Base-by-base conservation (phyloP, 352 stramenopile genomes). In the Phytophthora cactorum region DNA sequence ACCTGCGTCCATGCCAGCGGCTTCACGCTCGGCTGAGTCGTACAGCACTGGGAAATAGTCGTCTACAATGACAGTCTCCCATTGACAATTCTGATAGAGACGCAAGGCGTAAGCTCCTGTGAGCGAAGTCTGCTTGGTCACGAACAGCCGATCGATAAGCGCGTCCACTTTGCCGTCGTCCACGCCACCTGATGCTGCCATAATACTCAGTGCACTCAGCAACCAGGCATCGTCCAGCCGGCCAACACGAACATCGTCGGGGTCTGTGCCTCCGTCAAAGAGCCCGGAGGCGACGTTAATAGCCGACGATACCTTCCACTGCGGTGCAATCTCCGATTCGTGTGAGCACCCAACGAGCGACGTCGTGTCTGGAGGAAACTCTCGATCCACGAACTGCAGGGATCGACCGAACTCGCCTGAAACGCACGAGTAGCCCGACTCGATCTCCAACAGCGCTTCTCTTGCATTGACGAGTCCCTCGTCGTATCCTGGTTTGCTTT, bases 61-160 rank as follows among this genome's bases (percentile, higher is more conserved):
- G 72, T 98, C 93, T 0, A 98, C 83, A 49, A 98, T 81, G 31
- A 98, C 77, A 14, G 93, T 95, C 77, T 97, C 88, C 93, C 93
- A 98, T 71, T 98, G 89, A 49, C 82, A 89, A 72, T 97, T 97
- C 66, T 97, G 93, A 68, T 90, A 97, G 17, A 98, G 63, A 27
- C 89, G 85, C n/a, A 98, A 56, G 2, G 89, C 92, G 66, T 98
- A 98, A 7, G 92, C 91, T 5, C 93, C 93, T 0, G 91, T 96
- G 66, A 97, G 83, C 29, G 92, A 97, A 15, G 90, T 96, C 34
- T 95, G 80, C 67, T 97, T 97, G 43, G 81, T 91, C 31, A 98
- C 70, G 49, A 98, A 98, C 28, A 98, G 75, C 44, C 85, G 77
- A 59, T 94, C 87, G 64, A 98, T 94, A 31, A 97, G 79, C 17